Conservation (phyloP, 345 rosid genomes). For the Anacardium occidentale region DNA sequence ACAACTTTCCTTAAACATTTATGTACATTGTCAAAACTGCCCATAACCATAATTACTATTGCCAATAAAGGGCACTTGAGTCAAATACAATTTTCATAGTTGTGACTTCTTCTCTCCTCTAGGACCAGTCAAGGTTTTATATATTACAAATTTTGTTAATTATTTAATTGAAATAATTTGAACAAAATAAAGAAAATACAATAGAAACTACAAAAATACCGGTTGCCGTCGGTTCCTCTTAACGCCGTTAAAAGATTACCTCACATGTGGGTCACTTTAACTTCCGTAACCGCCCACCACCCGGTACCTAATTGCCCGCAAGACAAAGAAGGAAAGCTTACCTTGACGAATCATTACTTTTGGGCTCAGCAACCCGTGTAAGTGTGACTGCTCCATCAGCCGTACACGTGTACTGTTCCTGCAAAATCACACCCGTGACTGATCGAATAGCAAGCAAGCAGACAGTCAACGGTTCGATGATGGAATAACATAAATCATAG, state of each 20-base stretch:
- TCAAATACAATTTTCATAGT: neutral
- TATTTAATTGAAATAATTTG: too few relatives aligned
- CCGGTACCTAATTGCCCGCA: neutral
- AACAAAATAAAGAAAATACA: too few relatives aligned
- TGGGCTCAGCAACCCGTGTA: constrained; percentile 22
- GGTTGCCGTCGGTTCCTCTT: neutral
- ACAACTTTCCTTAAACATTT: constrained; percentile 14
- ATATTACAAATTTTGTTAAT: too few relatives aligned
- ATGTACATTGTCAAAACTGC: constrained; percentile 2
- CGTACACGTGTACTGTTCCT: constrained; percentile 23
- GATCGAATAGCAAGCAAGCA: neutral
- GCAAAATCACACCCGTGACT: constrained; percentile 8
- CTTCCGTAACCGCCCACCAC: neutral
- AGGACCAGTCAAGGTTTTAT: too few relatives aligned
- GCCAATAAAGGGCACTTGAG: neutral
- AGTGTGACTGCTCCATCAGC: constrained; percentile 21
- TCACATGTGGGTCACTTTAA: constrained; percentile 4
- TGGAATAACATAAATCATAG: neutral
- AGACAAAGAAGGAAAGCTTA: neutral
- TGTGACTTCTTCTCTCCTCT: neutral
- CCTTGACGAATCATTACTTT: neutral
- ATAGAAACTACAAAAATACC: neutral
- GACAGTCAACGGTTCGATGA: neutral
- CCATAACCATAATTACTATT: constrained; percentile 2
- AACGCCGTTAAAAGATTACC: neutral